Conservation (phyloP, 306 rosid species). For the Pyrus betulifolia region DNA sequence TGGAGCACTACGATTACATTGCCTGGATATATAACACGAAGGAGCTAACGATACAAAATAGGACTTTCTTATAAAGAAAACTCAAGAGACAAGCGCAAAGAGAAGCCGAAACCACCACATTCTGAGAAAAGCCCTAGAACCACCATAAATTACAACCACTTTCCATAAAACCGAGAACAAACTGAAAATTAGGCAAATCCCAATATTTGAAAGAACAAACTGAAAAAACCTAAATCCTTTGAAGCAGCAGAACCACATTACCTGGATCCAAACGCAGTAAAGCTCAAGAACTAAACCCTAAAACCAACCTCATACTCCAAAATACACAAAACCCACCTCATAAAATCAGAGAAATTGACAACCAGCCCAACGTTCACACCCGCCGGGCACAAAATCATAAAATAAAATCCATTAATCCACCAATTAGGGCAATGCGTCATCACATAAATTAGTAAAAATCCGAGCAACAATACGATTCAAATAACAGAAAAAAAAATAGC, state of each 20-base stretch:
- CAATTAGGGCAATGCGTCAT: slow-evolving; percentile 20
- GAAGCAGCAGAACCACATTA: slow-evolving; percentile 8
- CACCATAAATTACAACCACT: neutral
- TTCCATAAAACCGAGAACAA: neutral
- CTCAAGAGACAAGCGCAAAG: neutral
- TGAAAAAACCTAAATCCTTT: neutral
- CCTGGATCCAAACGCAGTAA: slow-evolving; percentile 20
- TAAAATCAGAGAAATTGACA: neutral
- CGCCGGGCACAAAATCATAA: neutral
- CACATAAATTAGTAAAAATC: neutral
- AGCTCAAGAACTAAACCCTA: slow-evolving; percentile 46
- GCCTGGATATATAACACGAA: neutral
- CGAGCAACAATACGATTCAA: neutral
- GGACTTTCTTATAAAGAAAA: neutral
- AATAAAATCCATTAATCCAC: neutral
- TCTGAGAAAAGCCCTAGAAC: neutral
- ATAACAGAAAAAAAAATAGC: neutral
- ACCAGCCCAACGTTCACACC: neutral
- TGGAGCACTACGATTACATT: neutral
- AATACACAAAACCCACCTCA: slow-evolving; percentile 16
- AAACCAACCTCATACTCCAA: slow-evolving; percentile 4
- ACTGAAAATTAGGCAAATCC: neutral
- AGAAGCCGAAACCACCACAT: neutral
- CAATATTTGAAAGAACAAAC: neutral
- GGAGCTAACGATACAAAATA: neutral